phyloP scores from a whole-genome alignment of 2,329 filamentous ascomycete genomes.

The Xylaria hypoxylon region DNA sequence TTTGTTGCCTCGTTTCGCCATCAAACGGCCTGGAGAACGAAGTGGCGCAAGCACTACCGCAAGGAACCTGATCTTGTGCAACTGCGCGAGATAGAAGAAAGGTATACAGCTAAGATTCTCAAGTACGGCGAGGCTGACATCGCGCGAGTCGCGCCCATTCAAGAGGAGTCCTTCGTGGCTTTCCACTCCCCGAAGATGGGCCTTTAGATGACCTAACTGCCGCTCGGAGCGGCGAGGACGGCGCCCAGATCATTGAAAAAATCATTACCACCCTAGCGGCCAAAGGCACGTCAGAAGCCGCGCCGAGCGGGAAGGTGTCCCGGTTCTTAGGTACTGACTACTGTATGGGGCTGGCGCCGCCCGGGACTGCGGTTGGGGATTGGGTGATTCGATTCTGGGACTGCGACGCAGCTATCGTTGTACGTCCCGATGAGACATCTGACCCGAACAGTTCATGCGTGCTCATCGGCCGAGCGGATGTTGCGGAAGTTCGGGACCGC shows the following conservation, averaged over 20 bases:
- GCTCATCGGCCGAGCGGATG: conserved; percentile 28
- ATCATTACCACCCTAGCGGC: neutral
- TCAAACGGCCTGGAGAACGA: conserved; percentile 15
- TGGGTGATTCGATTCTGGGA: conserved; percentile 31
- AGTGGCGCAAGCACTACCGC: conserved; percentile 22
- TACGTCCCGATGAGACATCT: neutral
- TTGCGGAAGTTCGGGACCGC: conserved; percentile 24
- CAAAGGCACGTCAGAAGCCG: neutral
- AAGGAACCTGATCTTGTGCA: conserved; percentile 12
- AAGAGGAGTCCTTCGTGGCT: conserved; percentile 11
- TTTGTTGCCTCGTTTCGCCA: conserved; percentile 23
- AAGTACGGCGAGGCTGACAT: conserved; percentile 20
- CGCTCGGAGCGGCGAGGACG: neutral
- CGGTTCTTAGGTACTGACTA: conserved; percentile 24
- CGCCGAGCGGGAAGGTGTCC: neutral
- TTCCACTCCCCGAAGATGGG: conserved; percentile 13
- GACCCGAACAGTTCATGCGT: conserved; percentile 1
- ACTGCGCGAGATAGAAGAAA: conserved; percentile 26
- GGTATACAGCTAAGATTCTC: conserved; percentile 21
- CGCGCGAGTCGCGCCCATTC: conserved; percentile 4
- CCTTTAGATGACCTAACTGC: conserved; percentile 7
- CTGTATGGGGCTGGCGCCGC: conserved; percentile 26
- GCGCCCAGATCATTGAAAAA: neutral
- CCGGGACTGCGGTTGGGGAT: conserved; percentile 16
- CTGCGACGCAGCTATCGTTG: conserved; percentile 29